Evolutionary conservation across 1,284 basidiomycete species (phyloP), one percentile per base, ranked within the genome.

Genomic region (Bondarzewia mesenterica): DNA sequence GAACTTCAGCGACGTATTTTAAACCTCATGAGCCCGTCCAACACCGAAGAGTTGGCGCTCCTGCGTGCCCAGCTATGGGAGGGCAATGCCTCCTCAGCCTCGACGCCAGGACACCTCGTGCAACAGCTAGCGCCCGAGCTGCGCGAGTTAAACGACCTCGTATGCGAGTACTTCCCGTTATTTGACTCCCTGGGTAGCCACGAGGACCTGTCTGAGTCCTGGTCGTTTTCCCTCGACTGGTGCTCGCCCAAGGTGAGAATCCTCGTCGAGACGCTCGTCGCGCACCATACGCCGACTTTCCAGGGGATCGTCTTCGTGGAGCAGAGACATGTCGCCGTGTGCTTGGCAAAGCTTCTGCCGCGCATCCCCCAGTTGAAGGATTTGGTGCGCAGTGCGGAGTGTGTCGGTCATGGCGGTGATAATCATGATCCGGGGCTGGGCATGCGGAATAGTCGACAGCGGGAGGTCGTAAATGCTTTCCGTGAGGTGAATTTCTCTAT

Each of bases 291-390:
- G 23, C 58, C 70, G 1, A 66, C 70, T 4, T 89, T 91, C 57
- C 88, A 89, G 57, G 80, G 78, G 8, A 91, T 93, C 52, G 71
- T 93, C 23, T 93, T 93, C 59, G 87, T 89, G 7, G 80, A 90
- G 54, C 87, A 89, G 59, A 74, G 89, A 6, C 85, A 89, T 56
- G 73, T 86, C 16, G 90, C 88, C 2, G 67, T 74, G n/a, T 78
- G 78, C 42, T 70, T 93, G 6, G 73, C 85, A 2, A 76, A 70
- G 57, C 63, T 90, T 20, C 66, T 93, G 4, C 70, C 75, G 1
- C 72, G 70, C 29, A 71, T 88, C 5, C 72, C 79, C 0, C 70
- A 74, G 35, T 62, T 89, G 10, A 66, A 69, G 52, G 74, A 70
- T 4, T 71, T 75, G 57, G 71, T 92, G 46, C 70, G 71, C 12